Evolutionary conservation across 805 yeast species (phyloP).

Genomic region (Kregervanrija fluxuum): DNA sequence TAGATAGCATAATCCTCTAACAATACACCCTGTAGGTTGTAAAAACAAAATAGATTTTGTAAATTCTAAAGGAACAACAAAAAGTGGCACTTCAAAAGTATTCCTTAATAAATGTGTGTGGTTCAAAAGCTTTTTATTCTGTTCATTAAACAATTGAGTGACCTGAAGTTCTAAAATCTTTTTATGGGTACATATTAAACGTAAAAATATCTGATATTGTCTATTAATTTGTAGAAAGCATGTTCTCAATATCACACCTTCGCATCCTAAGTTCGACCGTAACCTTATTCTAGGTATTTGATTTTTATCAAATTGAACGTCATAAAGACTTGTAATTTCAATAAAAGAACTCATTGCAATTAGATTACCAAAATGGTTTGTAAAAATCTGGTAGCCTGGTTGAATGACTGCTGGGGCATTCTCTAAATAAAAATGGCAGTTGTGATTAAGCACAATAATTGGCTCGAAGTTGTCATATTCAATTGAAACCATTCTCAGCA

Average conservation of each 20-base stretch:
- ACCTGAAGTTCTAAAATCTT: too few species aligned
- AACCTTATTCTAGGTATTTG: too few species aligned
- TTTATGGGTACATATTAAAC: too few species aligned
- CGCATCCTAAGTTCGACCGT: neutral
- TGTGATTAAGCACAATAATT: conserved; percentile 15
- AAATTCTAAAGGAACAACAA: conserved; percentile 18
- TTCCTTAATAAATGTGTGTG: conserved; percentile 13
- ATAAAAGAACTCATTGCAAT: conserved; percentile 20
- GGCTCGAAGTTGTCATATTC: conserved; percentile 16
- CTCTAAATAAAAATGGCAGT: too few species aligned
- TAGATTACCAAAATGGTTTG: conserved; percentile 14
- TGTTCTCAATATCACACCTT: conserved; percentile 18
- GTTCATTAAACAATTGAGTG: too few species aligned
- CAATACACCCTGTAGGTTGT: conserved; percentile 16
- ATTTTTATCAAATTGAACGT: conserved; percentile 12
- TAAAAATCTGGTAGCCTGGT: conserved; percentile 13
- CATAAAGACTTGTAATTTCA: conserved; percentile 13
- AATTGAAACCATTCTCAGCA: conserved; percentile 14
- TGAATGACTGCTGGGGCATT: too few species aligned
- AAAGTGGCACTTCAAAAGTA: conserved; percentile 23
- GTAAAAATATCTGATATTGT: too few species aligned
- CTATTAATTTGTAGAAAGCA: conserved; percentile 17
- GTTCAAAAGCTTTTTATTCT: too few species aligned
- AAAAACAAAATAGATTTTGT: conserved; percentile 22
- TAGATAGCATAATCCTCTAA: conserved; percentile 20